Conservation (phyloP, 306 rosid genomes). For the Styphnolobium japonicum region DNA sequence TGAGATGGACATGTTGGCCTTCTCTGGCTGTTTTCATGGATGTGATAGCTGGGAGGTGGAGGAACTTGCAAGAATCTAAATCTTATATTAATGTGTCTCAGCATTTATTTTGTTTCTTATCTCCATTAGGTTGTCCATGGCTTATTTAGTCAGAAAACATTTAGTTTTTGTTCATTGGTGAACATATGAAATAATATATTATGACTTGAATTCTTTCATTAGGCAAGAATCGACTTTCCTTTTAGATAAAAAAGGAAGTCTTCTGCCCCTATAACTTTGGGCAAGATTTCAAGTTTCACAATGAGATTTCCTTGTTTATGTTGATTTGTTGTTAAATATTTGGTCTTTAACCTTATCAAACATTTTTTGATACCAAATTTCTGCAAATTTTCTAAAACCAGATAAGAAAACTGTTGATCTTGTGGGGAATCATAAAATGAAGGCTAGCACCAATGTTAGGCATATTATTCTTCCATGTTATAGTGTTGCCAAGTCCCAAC, state of each 20-base stretch:
- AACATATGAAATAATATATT: too few species aligned
- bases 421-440: constrained; percentile 93
- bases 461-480: constrained; percentile 92
- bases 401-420: constrained; percentile 83
- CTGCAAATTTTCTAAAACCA: constrained; percentile 66
- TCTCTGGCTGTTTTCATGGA: constrained; percentile 70
- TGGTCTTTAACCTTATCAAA: background rate
- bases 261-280: too few species aligned
- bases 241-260: too few species aligned
- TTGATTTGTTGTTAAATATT: background rate
- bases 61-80: constrained; percentile 39
- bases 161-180: too few species aligned
- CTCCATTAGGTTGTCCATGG: too few species aligned
- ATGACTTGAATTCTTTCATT: too few species aligned
- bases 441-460: constrained; percentile 80
- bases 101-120: background rate
- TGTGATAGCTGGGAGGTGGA: constrained; percentile 50
- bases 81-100: background rate
- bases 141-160: too few species aligned
- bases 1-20: too few species aligned
- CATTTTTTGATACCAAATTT: constrained; percentile 47
- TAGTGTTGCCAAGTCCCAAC: constrained; percentile 58
- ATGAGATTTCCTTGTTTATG: background rate
- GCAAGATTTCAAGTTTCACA: too few species aligned
- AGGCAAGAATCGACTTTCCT: too few species aligned